Evolutionary conservation across 495 filamentous ascomycete genomes (phyloP), one percentile per base, ranked within the genome.

Genomic region (Podospora pseudopauciseta): DNA sequence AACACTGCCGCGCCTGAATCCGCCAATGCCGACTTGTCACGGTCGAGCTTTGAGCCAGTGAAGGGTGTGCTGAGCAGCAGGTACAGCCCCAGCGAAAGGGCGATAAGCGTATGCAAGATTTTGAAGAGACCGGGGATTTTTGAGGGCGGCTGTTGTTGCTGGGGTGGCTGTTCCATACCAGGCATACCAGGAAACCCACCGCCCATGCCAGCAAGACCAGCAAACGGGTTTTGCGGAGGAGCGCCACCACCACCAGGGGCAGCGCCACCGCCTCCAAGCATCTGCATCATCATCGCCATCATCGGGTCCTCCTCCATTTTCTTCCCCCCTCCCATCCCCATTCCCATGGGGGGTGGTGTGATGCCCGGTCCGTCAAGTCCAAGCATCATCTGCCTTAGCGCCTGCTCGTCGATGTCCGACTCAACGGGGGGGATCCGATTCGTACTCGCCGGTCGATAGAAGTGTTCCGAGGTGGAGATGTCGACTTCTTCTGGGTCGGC

Each of bases 401-500:
- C 75, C 64, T 79, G 72, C 64, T 82, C 77, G 67, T 76, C 75
- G 65, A 80, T 67, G 54, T 74, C n/a, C 30, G 32, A 16, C n/a
- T 15, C 72, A 49, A 11, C 63, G 70, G 72, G 63, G 56, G 76
- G 70, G 27, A 67, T 67, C 63, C 76, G 76, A 20, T 73, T 62
- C 34, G 80, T 70, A 75, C 81, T 57, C 71, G 76, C 73, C 76
- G 88, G 82, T 32, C 75, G 71, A 69, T 82, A 86, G 79, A 74
- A 90, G 86, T 80, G 84, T 71, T 77, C 76, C 64, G 86, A 20
- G 26, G 59, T n/a, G 59, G 59, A 89, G 71, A 93, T 91, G 74
- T 92, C 90, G 30, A 91, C 84, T 75, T 92, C 90, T 6, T 89
- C 89, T 2, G 91, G 91, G 71, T 93, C 91, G 60, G 74, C 83